Base-by-base conservation (phyloP, 768 basidiomycete genomes). In the Boletus reticuloceps region DNA sequence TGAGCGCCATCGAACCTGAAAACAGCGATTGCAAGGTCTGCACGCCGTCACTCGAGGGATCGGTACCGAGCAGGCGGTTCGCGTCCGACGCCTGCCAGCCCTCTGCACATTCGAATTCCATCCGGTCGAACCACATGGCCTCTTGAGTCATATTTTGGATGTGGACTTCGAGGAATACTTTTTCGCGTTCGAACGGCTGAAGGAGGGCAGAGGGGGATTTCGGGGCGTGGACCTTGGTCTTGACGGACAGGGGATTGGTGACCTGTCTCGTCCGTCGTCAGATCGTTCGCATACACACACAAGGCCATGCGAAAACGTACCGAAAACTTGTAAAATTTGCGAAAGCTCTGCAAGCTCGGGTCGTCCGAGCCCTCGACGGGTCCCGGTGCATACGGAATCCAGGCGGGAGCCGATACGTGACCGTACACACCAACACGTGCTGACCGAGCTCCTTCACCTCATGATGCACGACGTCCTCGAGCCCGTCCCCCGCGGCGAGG, bases 361-460 rank as follows among this genome's bases (percentile, higher is more conserved):
- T 89, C 86, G 31, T 76, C 75, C 0, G 74, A 65, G 42, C 83
- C 79, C 50, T 82, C 79, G 13, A 73, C 66, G 16, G 79, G 72
- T n/a, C 75, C 77, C 8, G 80, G 77, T 6, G 78, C 66, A 25
- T 75, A 71, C n/a, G 82, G 80, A 43, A 72, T 54, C 81, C 80
- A 16, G 80, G 78, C 4, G 86, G 85, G 12, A 88, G 76, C n/a
- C 82, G 85, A 75, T 96, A 97, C 22, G 82, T 81, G 27, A 96
- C 89, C 7, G 85, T 85, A 64, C 92, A 94, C 3, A 85, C 90
- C 38, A 98, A 75, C 12, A 95, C 90, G 69, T 96, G 94, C 65
- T 92, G 85, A 1, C 93, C 94, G 19, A 96, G 77, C 66, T 98
- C 94, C 72, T 97, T 97, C 60, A 97, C 90, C 73, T 98, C 95